Evolutionary conservation across 2,329 filamentous ascomycete species (phyloP), one percentile per base, ranked within the genome.

Genomic region (Pseudogymnoascus sp.): DNA sequence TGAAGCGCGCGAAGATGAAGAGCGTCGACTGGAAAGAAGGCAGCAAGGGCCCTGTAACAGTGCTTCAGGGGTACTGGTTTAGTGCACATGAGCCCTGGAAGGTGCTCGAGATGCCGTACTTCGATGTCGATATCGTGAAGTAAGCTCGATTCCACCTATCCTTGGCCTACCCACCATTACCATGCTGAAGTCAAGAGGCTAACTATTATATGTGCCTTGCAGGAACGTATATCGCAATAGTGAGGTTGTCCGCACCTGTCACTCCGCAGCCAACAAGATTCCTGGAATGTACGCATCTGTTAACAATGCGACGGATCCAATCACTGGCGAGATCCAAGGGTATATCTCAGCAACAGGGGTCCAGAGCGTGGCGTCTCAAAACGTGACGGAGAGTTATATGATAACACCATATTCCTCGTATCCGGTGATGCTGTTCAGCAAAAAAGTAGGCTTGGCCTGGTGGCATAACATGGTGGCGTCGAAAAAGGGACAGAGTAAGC

Each of bases 401-500:
- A 71, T 77, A 3, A 76, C 75, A 0, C 75, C 75, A 0, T 77
- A 77, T 15, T 50, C 43, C 6, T 28, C 43, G 8, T 50, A 57
- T 59, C 33, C 39, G 22, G 47, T 64, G 5, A 57, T 60, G 30
- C 30, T 77, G 30, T 71, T 76, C 25, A 70, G 76, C 62, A 73
- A 72, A 57, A 66, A 67, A 5, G 71, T 76, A 3, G 75, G 75
- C 0, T 65, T 77, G 25, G 75, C 73, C 3, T 77, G 75, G 75
- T 76, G 74, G 75, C 71, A 70, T 57, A 76, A 75, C 58, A 77
- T 76, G 74, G 69, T 72, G 1, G 60, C 69, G 4, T 75, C 68
- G 2, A 76, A 75, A 66, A 76, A 76, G 66, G 77, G 77, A 75
- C 75, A 77, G 60, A 77, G 74, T 75, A 62, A 64, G 69, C 64